Conservation (phyloP, 192 early-diverging fungal genomes). For the Spinellus fusiger region DNA sequence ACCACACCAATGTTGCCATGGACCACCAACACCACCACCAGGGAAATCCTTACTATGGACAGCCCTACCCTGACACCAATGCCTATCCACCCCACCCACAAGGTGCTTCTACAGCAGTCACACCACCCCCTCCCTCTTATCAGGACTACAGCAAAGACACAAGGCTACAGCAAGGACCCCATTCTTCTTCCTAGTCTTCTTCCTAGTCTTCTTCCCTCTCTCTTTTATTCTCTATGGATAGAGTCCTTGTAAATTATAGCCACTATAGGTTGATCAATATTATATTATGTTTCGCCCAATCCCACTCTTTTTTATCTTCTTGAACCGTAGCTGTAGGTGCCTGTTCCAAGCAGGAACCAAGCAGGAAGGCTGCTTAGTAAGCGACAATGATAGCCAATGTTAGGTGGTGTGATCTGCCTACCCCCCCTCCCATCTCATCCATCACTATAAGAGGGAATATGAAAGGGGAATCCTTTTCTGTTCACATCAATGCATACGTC, state of each 20-base stretch:
- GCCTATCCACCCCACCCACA: background rate
- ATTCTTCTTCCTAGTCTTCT: background rate
- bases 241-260: background rate
- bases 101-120: background rate
- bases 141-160: constrained; percentile 26
- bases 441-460: too few relatives aligned
- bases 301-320: background rate
- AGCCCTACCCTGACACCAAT: background rate
- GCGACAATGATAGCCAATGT: too few relatives aligned
- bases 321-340: background rate
- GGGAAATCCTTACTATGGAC: background rate
- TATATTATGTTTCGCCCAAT: too few relatives aligned
- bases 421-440: too few relatives aligned
- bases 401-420: too few relatives aligned
- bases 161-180: background rate
- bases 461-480: too few relatives aligned
- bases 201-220: too few relatives aligned
- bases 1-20: background rate
- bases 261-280: background rate
- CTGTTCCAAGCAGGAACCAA: too few relatives aligned
- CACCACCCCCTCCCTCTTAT: constrained; percentile 26
- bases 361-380: too few relatives aligned
- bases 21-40: background rate
- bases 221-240: too few relatives aligned
- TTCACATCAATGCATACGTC: too few relatives aligned